Conservation (phyloP, 2,329 filamentous ascomycete genomes). For the Aspergillus japonicus region DNA sequence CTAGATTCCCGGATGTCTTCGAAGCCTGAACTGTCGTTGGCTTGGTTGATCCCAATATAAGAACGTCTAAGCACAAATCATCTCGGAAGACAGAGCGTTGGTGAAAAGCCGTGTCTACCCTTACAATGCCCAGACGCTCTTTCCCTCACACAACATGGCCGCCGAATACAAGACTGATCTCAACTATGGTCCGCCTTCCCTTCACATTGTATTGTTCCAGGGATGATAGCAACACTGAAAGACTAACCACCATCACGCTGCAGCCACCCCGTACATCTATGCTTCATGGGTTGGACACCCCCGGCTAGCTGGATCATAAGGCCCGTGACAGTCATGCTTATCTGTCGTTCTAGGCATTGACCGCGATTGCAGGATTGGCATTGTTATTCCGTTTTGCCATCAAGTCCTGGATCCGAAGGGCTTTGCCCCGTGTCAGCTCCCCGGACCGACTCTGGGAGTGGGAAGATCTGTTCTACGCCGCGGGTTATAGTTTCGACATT, state of each 20-base stretch:
- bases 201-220: too few species aligned
- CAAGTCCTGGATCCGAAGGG: constrained; percentile 34
- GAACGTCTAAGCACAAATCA: too few species aligned
- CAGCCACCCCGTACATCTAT: background rate
- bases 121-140: too few species aligned
- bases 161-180: too few species aligned
- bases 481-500: constrained; percentile 32
- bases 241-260: background rate
- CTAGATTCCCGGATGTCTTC: too few species aligned
- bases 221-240: too few species aligned
- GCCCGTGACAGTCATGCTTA: background rate
- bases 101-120: too few species aligned
- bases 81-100: too few species aligned
- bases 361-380: constrained; percentile 15
- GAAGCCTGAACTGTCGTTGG: too few species aligned
- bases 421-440: constrained; percentile 31
- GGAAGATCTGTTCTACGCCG: constrained; percentile 33
- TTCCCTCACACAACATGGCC: too few species aligned
- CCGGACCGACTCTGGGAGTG: constrained; percentile 35
- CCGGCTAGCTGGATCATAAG: background rate
- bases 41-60: too few species aligned
- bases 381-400: constrained; percentile 20
- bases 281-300: background rate
- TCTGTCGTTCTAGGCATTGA: constrained; percentile 16
- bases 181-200: too few species aligned